These are phyloP conservation scores for Simplicillium aogashimaense DNA, from an alignment of 2,329 filamentous ascomycete genomes.

Conservation along the genomic window DNA sequence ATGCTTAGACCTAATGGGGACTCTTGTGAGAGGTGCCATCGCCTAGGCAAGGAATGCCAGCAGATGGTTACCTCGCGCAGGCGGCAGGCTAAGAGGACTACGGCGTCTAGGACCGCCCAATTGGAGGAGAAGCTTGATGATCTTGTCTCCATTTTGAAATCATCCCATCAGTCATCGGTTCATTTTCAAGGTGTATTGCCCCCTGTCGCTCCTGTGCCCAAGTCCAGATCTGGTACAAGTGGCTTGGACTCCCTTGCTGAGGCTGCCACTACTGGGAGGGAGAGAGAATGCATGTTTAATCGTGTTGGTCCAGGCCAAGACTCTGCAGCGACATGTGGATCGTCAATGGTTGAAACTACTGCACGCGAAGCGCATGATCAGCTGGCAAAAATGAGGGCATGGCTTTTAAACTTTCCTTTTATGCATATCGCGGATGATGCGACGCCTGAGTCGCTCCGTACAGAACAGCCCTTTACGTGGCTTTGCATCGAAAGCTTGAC, in stretches of 20 bases:
- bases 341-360: conserved; percentile 15
- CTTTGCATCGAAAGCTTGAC: conserved; percentile 36
- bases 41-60: conserved; percentile 36
- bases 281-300: neutral
- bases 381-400: conserved; percentile 29
- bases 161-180: conserved; percentile 9
- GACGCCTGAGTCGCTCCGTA: conserved; percentile 26
- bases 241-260: conserved; percentile 25
- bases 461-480: conserved; percentile 37
- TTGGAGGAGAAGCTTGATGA: conserved; percentile 41
- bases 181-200: conserved; percentile 9
- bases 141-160: conserved; percentile 33
- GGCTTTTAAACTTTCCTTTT: conserved; percentile 34
- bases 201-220: no score
- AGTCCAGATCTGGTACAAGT: conserved; percentile 10
- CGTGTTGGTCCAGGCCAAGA: neutral
- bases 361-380: conserved; percentile 25
- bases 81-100: conserved; percentile 21
- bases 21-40: conserved; percentile 30
- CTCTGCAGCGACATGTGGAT: neutral
- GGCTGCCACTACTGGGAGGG: conserved; percentile 16
- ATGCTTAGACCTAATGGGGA: conserved; percentile 24
- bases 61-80: conserved; percentile 31
- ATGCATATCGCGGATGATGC: conserved; percentile 26
- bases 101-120: conserved; percentile 28